Conservation (phyloP, 352 stramenopile genomes). For the Blastocystis sp. region DNA sequence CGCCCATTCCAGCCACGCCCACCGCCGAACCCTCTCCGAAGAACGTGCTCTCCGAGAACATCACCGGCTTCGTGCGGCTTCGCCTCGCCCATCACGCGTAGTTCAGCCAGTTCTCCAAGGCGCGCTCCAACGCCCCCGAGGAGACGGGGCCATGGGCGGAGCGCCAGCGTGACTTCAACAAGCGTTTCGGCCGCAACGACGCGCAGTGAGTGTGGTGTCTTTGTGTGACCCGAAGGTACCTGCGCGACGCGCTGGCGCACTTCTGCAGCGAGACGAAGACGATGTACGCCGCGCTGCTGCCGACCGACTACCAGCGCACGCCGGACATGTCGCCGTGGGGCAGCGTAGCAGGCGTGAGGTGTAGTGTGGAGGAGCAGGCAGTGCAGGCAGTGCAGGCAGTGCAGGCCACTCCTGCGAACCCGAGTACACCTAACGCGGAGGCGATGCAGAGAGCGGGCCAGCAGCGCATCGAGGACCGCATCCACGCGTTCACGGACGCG, state of each 20-base stretch:
- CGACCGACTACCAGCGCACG: constrained; percentile 2
- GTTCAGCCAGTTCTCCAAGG: constrained; percentile 45
- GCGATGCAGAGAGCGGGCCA: not conserved
- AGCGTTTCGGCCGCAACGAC: constrained; percentile 40
- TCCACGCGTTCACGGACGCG: constrained; percentile 63
- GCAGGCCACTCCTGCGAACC: not conserved
- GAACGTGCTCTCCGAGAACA: constrained; percentile 19
- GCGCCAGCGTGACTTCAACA: constrained; percentile 39
- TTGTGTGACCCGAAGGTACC: not conserved
- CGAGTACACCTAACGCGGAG: not conserved
- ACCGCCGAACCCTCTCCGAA: not conserved
- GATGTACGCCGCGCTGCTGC: not conserved
- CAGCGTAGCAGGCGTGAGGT: not conserved
- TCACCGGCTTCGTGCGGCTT: constrained; percentile 21
- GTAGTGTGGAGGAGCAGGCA: not conserved
- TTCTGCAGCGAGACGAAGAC: constrained; percentile 46
- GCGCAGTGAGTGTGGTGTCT: not conserved
- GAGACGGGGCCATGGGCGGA: not conserved
- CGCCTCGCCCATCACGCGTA: not conserved
- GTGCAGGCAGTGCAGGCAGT: too few species aligned
- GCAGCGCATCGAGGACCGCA: constrained; percentile 61
- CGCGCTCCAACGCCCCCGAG: not conserved
- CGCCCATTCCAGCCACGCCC: not conserved
- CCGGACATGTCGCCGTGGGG: not conserved
- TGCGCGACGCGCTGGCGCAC: constrained; percentile 21